Evolutionary conservation across 495 filamentous ascomycete genomes (phyloP).

Genomic region (Bacidia rubella): DNA sequence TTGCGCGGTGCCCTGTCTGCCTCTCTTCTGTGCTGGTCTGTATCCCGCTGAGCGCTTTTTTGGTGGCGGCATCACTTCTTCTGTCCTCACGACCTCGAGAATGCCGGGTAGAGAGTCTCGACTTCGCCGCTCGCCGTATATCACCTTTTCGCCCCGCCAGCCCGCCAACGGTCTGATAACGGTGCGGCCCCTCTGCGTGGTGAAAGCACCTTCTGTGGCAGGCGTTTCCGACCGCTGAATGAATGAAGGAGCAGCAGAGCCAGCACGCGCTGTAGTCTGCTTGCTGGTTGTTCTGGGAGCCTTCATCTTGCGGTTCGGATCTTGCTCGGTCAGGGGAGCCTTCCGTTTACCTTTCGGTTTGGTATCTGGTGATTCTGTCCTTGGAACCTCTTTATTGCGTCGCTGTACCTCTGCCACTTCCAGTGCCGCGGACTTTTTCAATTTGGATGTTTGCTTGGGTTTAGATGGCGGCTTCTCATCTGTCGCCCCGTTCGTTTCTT

Average conservation of each 20-base stretch:
- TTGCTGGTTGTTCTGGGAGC: constrained; percentile 1
- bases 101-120: constrained; percentile 47
- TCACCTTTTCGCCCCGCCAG: constrained; percentile 72
- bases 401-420: neutral
- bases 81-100: constrained; percentile 61
- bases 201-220: constrained; percentile 33
- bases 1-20: constrained; percentile 25
- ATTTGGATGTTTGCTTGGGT: constrained; percentile 4
- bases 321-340: constrained; percentile 5
- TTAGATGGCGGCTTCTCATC: constrained; percentile 9
- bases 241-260: constrained; percentile 22
- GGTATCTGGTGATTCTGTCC: too few species aligned
- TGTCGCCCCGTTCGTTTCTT: neutral
- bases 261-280: constrained; percentile 2
- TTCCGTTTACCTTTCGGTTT: too few species aligned
- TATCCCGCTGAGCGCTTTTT: constrained; percentile 23
- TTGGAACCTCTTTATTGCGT: neutral
- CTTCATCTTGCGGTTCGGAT: constrained; percentile 10
- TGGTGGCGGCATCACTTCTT: constrained; percentile 38
- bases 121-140: constrained; percentile 37
- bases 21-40: constrained; percentile 24
- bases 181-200: constrained; percentile 42
- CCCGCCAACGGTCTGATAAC: constrained; percentile 65
- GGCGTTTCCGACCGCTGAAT: constrained; percentile 59
- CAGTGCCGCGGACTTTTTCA: neutral